Evolutionary conservation across 768 basidiomycete genomes (phyloP), one percentile per base, ranked within the genome.

Genomic region (Suillus alpinus): DNA sequence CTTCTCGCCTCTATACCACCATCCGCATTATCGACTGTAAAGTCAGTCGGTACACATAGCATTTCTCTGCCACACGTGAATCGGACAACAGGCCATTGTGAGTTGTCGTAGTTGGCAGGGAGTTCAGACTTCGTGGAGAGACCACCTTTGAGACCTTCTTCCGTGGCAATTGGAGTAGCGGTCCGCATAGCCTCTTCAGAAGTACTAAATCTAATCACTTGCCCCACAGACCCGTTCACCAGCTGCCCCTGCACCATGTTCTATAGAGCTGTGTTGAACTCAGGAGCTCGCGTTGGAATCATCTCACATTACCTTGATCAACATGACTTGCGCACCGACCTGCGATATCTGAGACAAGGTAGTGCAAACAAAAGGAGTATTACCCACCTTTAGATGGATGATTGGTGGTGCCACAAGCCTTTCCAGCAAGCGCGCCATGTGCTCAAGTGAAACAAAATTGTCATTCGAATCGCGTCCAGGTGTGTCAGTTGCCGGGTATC

Each of bases 291-390:
- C 6, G 1, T 26, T 36, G 8, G 9, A 57, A 55, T 23, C 12
- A 59, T 14, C n/a, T 12, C 41, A 36, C 32, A 51, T 8, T 60
- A 85, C 88, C 79, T 89, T 89, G 64, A 89, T 80, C 2, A 91
- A 70, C 91, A 93, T 93, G 4, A 96, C 94, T 70, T 96, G 94
- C 3, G 92, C 91, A 13, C 88, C 88, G 56, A 88, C 77, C 83
- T 92, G 57, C 46, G 32, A 44, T 51, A n/a, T 37, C 62, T 67
- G 50, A 60, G 53, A 34, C 56, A 26, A 52, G 31, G 23, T 50
- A 16, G 20, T 40, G 47, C 4, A 36, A n/a, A 14, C 53, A 37
- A 9, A 6, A 36, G 37, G 39, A 39, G 34, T 20, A 20, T 6
- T n/a, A 63, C 66, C 36, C 39, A 83, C 85, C 74, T 86, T 87